Base-by-base conservation (phyloP, 2,329 filamentous ascomycete genomes). In the Aspergillus sp. region DNA sequence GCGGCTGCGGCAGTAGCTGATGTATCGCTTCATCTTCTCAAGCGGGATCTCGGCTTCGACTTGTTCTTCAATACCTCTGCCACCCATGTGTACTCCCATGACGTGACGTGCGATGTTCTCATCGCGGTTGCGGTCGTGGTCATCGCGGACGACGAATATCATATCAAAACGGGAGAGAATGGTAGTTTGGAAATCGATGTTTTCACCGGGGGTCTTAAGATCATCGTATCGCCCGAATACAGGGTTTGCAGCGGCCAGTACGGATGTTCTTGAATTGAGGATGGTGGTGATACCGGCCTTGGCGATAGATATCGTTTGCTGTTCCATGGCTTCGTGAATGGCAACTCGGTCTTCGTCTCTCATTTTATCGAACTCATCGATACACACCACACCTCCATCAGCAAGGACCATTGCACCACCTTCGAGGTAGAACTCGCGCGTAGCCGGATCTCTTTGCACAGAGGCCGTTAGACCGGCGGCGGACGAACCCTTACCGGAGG, bases 301-400 rank as follows among this genome's bases (percentile, higher is more conserved):
- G 63, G 95, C 95, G 67, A 99, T 98, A 11, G 95, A 98, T 60
- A 99, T 99, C 0, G 95, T 99, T 76, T 99, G 95, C 78, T 99
- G 95, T 74, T 99, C 95, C 95, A 99, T 99, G 58, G 95, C 95
- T 84, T 99, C 95, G 82, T 99, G 95, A 65, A 99, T 99, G 2
- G 95, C 95, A 6, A 98, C 95, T 66, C 95, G 86, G 68, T 99
- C 95, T 75, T 99, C 95, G 72, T 99, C 95, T 62, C 95, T 85
- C 95, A 99, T 99, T 82, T 99, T 99, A 80, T 99, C 95, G 71
- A 99, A 99, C 77, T 99, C 95, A 71, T 99, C 95, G 67, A 99
- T 99, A 75, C 95, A 98, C 9, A 98, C 95, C 1, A 98, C 93
- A 67, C 95, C 95, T 2, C 93, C 93, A 65, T 99, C 95, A 4